Conservation (phyloP, 2,329 filamentous ascomycete genomes). For the Penicillium verrucosum region DNA sequence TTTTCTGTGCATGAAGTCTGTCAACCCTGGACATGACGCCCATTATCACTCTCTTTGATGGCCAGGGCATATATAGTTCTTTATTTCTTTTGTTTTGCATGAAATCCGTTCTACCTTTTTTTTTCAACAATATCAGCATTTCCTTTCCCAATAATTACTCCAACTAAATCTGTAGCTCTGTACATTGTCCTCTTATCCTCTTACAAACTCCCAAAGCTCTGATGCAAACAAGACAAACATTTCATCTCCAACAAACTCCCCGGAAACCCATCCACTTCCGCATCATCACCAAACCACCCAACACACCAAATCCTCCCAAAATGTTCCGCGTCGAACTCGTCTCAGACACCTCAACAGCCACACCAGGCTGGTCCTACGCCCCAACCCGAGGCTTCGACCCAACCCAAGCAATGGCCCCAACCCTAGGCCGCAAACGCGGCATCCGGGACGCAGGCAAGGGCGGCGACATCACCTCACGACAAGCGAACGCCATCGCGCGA, state of each 20-base stretch:
- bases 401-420: constrained; percentile 53
- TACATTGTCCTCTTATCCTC: not conserved
- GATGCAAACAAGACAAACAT: constrained; percentile 23
- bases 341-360: constrained; percentile 64
- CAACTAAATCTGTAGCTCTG: not conserved
- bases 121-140: not conserved
- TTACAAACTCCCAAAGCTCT: not conserved
- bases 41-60: not conserved
- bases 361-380: constrained; percentile 91
- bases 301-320: not conserved
- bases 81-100: not conserved
- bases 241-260: constrained; percentile 5
- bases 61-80: not conserved
- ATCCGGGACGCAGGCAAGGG: constrained; percentile 55
- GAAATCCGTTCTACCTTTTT: not conserved
- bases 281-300: constrained; percentile 1
- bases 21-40: not conserved
- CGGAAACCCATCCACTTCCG: not conserved
- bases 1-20: constrained; percentile 4
- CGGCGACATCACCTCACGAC: constrained; percentile 72
- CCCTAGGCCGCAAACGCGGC: constrained; percentile 65
- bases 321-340: constrained; percentile 80
- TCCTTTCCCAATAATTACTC: not conserved
- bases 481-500: constrained; percentile 75
- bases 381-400: constrained; percentile 66